Base-by-base conservation (phyloP, 1,284 basidiomycete genomes). In the Hemileia vastatrix region DNA sequence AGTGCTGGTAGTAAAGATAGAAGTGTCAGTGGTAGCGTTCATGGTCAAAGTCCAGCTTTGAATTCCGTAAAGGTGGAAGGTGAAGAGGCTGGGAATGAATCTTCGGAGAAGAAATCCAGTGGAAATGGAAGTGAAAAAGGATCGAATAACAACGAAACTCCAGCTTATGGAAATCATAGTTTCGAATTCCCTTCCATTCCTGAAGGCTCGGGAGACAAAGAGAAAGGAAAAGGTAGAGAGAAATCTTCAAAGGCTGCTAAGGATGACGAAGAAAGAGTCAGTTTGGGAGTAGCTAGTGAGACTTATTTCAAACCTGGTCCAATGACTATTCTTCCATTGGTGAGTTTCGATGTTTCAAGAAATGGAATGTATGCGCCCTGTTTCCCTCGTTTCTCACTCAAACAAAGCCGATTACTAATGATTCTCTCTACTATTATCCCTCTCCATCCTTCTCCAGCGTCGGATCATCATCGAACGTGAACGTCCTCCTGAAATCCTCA, bases 401-500 rank as follows among this genome's bases (percentile, higher is more conserved):
- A 79, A 65, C 67, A 83, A 84, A 84, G n/a, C 85, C 86, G 44
- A 83, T 84, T 1, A 83, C 82, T 63, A 81, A 87, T 71, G 80
- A 87, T 47, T 79, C 77, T 31, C 81, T 85, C n/a, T n/a, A 27
- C 27, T 27, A 27, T 27, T 27, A 27, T 27, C 27, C 27, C 27
- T 27, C 27, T 27, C 27, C 27, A n/a, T n/a, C n/a, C 76, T 91
- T 31, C 90, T 89, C 0, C 80, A 92, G 57, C 81, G 88, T 15
- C 84, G 85, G 58, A 81, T 81, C 54, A 77, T 90, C 70, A 88
- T 89, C 58, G 87, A 90, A 70, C 83, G 83, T 64, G 85, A 88
- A 67, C 84, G 82, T 70, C 86, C 86, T 0, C 88, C 88, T 0
- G 87, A 90, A 71, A 88, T 91, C 63, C 72, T 91, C 52, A 83